A percentile compares a stretch with the other conserved stretches of the same genome.
Evolutionary conservation across 2,329 filamentous ascomycete species (phyloP).

Genomic region (Ascochyta viciae-villosae): DNA sequence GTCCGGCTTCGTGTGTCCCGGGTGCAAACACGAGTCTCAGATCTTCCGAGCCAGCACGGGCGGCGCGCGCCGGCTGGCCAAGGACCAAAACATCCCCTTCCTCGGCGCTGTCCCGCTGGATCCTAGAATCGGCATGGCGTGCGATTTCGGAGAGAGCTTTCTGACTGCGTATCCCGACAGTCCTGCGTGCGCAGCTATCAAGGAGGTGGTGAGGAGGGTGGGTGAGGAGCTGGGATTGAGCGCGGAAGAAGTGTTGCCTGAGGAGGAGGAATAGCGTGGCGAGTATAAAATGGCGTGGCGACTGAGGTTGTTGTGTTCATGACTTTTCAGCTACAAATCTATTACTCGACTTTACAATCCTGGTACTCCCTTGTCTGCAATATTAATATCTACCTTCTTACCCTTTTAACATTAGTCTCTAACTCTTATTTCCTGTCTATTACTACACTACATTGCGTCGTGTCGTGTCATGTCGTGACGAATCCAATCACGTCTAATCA

Average conservation of each 20-base stretch:
- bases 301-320: no score
- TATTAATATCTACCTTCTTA: no score
- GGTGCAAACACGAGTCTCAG: conserved; percentile 78
- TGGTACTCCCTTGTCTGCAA: no score
- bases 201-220: conserved; percentile 77
- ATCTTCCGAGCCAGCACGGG: conserved; percentile 94
- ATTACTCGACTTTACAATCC: fast-evolving
- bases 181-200: conserved; percentile 84
- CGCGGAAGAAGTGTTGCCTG: conserved; percentile 37
- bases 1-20: conserved; percentile 95
- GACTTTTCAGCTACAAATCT: no score
- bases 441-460: no score
- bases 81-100: conserved; percentile 88
- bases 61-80: conserved; percentile 78
- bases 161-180: conserved; percentile 93
- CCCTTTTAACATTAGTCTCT: no score
- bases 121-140: conserved; percentile 92
- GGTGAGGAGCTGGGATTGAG: conserved; percentile 54
- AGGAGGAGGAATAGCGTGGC: conserved; percentile 22
- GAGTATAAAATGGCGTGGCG: no score
- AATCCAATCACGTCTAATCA: no score
- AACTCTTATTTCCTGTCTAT: no score
- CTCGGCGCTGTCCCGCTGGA: conserved; percentile 90
- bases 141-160: conserved; percentile 97
- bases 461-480: no score